phyloP scores from a whole-genome alignment of 345 rosid species.

The Pugionium cornutum region DNA sequence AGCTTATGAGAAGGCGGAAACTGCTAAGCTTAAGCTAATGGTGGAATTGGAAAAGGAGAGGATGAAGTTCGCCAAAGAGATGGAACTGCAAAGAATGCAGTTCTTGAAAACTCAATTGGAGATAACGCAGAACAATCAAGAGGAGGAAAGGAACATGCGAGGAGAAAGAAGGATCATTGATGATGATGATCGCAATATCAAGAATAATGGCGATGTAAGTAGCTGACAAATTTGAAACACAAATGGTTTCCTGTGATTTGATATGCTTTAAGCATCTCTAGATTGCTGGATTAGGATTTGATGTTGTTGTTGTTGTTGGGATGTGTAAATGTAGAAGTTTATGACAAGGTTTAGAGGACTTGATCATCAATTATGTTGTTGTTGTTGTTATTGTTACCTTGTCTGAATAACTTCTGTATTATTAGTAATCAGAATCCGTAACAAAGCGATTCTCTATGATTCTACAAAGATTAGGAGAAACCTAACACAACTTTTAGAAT shows the following conservation, averaged over 20 bases:
- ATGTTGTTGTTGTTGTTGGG: conserved; percentile 23
- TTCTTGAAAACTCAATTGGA: conserved; percentile 85
- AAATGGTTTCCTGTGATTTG: conserved; percentile 23
- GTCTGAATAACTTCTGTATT: conserved; percentile 11
- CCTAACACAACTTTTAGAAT: neutral
- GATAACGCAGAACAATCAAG: conserved; percentile 57
- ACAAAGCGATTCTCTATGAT: neutral
- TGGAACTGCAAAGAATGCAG: conserved; percentile 93
- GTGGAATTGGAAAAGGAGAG: conserved; percentile 87
- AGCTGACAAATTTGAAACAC: conserved; percentile 30
- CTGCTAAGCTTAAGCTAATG: conserved; percentile 67
- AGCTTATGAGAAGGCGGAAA: conserved; percentile 85
- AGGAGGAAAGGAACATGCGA: conserved; percentile 29
- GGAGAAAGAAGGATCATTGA: conserved; percentile 23
- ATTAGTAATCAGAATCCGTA: neutral
- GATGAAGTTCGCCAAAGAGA: conserved; percentile 84
- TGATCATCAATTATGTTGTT: conserved; percentile 13
- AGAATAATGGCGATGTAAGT: conserved; percentile 44
- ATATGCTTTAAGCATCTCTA: conserved; percentile 17
- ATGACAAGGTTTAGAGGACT: conserved; percentile 6
- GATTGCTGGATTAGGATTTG: conserved; percentile 26
- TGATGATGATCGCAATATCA: conserved; percentile 25
- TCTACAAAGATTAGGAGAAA: conserved; percentile 2
- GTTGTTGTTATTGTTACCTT: conserved; percentile 21
- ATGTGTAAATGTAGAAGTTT: conserved; percentile 37